Percentiles rank a stretch among this genome's conserved stretches.
phyloP scores from a whole-genome alignment of 768 basidiomycete species.

The Serendipita sp. region DNA sequence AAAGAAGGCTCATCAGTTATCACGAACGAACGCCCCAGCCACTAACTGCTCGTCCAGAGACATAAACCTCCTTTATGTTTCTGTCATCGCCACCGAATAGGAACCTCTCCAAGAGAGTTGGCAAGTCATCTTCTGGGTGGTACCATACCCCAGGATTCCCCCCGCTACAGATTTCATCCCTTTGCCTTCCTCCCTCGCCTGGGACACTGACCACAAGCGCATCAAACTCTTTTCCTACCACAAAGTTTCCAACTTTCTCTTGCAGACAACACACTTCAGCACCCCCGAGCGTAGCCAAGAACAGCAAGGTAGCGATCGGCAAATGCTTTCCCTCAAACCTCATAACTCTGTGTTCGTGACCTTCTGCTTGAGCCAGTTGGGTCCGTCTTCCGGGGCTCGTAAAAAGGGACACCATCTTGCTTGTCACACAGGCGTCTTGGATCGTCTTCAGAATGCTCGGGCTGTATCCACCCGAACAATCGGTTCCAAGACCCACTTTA shows the following conservation, averaged over 20 bases:
- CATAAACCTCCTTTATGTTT: slow-evolving; percentile 69
- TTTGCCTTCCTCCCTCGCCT: slow-evolving; percentile 17
- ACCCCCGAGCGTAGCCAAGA: slow-evolving; percentile 86
- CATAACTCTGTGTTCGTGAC: background rate
- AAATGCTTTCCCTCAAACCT: slow-evolving; percentile 29
- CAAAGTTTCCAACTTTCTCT: slow-evolving; percentile 57
- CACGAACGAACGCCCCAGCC: slow-evolving; percentile 23
- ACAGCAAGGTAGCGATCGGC: slow-evolving; percentile 56
- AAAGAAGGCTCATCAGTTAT: too few relatives aligned
- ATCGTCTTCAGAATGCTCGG: slow-evolving; percentile 63
- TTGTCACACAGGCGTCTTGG: slow-evolving; percentile 61
- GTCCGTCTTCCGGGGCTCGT: background rate
- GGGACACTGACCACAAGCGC: slow-evolving; percentile 58
- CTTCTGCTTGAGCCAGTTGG: background rate
- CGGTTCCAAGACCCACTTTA: slow-evolving; percentile 92
- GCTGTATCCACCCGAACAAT: slow-evolving; percentile 76
- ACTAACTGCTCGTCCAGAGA: slow-evolving; percentile 65
- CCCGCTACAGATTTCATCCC: background rate
- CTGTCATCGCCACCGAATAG: slow-evolving; percentile 77
- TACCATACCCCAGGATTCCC: slow-evolving; percentile 47
- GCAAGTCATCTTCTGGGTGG: slow-evolving; percentile 28
- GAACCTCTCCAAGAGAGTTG: slow-evolving; percentile 61
- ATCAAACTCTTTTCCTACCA: slow-evolving; percentile 75
- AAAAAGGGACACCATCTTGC: slow-evolving; percentile 50
- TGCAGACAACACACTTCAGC: slow-evolving; percentile 66